Conservation (phyloP, 352 stramenopile species). For the Globisporangium rhizosaccharum region DNA sequence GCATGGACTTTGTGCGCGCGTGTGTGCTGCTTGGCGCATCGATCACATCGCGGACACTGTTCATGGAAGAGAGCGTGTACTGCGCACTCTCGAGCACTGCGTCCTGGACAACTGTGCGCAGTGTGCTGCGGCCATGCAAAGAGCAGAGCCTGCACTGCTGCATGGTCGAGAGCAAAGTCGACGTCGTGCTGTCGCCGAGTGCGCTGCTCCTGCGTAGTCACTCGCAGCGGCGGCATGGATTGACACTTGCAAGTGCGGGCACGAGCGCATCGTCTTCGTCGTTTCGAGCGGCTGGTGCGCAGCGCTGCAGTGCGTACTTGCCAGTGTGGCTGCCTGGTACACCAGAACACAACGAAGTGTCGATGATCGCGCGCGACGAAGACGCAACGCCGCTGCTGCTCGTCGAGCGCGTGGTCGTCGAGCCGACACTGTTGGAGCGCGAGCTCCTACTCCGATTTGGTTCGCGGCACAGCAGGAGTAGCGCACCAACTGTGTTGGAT, state of each 20-base stretch:
- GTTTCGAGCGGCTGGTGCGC: constrained; percentile 5
- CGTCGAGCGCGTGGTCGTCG: constrained; percentile 41
- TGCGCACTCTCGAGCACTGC: constrained; percentile 23
- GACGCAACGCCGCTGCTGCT: constrained; percentile 52
- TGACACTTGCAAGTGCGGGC: background rate
- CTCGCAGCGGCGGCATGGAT: background rate
- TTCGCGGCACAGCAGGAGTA: constrained; percentile 10
- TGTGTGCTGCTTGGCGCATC: constrained; percentile 44
- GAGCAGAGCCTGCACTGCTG: constrained; percentile 49
- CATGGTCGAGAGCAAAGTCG: constrained; percentile 31
- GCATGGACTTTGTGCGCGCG: constrained; percentile 41
- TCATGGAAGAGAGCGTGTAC: constrained; percentile 60
- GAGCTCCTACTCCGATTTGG: constrained; percentile 37
- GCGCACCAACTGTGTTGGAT: background rate
- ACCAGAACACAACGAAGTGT: constrained; percentile 48
- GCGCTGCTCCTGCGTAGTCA: constrained; percentile 34
- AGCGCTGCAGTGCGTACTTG: constrained; percentile 50
- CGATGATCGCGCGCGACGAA: constrained; percentile 47
- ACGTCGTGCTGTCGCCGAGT: constrained; percentile 36
- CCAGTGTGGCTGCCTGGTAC: constrained; percentile 56
- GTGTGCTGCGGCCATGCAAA: constrained; percentile 24
- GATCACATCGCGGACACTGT: constrained; percentile 61
- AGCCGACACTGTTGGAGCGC: constrained; percentile 56
- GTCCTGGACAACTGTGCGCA: constrained; percentile 29
- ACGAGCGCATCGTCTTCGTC: background rate